A percentile compares a stretch with the other conserved stretches of the same genome.
Conservation (phyloP, 768 basidiomycete genomes). For the Pulveroboletus sp. region DNA sequence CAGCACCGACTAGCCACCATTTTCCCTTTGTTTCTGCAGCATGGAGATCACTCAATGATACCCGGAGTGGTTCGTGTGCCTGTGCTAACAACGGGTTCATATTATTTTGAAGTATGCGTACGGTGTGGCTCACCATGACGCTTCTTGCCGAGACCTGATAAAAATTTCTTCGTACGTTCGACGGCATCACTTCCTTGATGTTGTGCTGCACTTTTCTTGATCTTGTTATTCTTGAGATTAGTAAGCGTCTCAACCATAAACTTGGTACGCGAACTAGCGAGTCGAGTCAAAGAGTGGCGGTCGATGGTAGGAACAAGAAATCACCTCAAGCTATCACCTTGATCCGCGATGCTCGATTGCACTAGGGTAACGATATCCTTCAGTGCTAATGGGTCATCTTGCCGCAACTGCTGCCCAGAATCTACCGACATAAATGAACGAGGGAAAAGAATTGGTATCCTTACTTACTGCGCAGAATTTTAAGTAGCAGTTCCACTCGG, state of each 20-base stretch:
- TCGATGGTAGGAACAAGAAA: not conserved
- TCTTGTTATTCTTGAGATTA: constrained; percentile 90
- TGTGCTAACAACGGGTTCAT: constrained; percentile 48
- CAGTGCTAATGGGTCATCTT: constrained; percentile 87
- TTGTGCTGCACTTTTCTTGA: constrained; percentile 58
- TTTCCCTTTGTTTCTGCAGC: constrained; percentile 84
- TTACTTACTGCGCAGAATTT: constrained; percentile 70
- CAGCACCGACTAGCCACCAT: constrained; percentile 98
- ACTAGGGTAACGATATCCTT: constrained; percentile 88
- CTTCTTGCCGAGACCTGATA: constrained; percentile 70
- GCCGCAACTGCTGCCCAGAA: constrained; percentile 86
- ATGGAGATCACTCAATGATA: constrained; percentile 81
- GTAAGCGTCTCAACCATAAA: constrained; percentile 95
- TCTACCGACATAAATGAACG: constrained; percentile 41
- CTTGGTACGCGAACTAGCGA: constrained; percentile 72
- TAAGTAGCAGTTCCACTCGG: constrained; percentile 81
- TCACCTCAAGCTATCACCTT: constrained; percentile 51
- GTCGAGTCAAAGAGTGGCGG: not conserved
- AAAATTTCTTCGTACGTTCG: constrained; percentile 84
- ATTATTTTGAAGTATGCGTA: not conserved
- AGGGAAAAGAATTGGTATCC: not conserved
- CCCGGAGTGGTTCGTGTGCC: constrained; percentile 80
- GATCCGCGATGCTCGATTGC: constrained; percentile 59
- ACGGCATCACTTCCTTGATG: constrained; percentile 73
- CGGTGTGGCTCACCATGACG: constrained; percentile 48